phyloP scores from a whole-genome alignment of 352 stramenopile species.

The Nothophytophthora sp. region DNA sequence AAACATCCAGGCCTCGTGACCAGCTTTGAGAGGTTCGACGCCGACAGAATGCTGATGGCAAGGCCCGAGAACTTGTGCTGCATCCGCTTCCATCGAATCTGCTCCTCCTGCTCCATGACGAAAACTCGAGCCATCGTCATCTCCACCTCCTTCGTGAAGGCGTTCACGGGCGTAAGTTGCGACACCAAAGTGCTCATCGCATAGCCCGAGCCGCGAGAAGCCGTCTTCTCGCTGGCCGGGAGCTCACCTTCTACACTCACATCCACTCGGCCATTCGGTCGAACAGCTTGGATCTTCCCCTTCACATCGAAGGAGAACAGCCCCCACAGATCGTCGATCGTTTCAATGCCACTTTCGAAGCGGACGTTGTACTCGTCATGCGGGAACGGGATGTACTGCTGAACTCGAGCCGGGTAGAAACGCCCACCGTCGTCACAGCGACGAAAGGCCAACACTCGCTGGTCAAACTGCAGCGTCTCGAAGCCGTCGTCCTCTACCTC shows the following conservation, averaged over 20 bases:
- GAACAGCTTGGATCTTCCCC: conserved; percentile 49
- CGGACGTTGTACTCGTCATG: conserved; percentile 48
- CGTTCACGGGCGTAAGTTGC: conserved; percentile 48
- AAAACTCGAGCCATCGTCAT: conserved; percentile 41
- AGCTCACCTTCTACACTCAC: conserved; percentile 31
- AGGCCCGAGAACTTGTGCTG: conserved; percentile 45
- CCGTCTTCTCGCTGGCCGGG: background rate
- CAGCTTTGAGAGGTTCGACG: conserved; percentile 34
- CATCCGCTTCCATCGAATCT: conserved; percentile 25
- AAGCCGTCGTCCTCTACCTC: conserved; percentile 50
- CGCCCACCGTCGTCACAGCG: conserved; percentile 50
- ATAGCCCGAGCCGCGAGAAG: conserved; percentile 4
- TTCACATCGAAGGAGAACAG: conserved; percentile 62
- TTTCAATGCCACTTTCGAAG: conserved; percentile 61
- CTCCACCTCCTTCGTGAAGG: conserved; percentile 34
- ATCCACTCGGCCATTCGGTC: conserved; percentile 56
- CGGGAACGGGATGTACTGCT: conserved; percentile 52
- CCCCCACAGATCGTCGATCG: conserved; percentile 58
- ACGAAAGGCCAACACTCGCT: conserved; percentile 70
- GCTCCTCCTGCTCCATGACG: conserved; percentile 16
- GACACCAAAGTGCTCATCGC: conserved; percentile 9
- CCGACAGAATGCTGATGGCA: conserved; percentile 47
- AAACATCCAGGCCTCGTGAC: conserved; percentile 33
- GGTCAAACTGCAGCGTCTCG: conserved; percentile 55
- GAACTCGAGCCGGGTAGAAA: conserved; percentile 59